These are phyloP conservation scores for Colletotrichum lentis DNA, from an alignment of 2,329 filamentous ascomycete species.

Conservation along the genomic window DNA sequence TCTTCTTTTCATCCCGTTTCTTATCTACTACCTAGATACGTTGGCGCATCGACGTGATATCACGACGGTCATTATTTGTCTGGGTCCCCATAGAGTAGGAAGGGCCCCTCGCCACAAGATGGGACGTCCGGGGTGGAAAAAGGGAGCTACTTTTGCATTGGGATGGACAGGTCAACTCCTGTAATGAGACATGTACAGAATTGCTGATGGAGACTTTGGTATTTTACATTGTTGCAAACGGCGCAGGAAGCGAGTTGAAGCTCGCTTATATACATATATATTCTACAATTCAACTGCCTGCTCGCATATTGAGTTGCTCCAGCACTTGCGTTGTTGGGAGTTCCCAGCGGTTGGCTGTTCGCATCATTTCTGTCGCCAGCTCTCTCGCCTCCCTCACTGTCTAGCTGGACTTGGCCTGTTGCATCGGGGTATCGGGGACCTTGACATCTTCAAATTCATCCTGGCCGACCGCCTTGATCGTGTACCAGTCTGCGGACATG, in stretches of 20 bases:
- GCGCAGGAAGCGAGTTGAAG: slow-evolving; percentile 19
- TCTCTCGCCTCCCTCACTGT: too few relatives aligned
- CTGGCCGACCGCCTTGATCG: slow-evolving; percentile 86
- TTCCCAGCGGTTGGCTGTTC: background rate
- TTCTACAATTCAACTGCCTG: slow-evolving; percentile 27
- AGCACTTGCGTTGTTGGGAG: background rate
- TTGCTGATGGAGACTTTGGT: slow-evolving; percentile 24
- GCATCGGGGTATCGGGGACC: slow-evolving; percentile 76
- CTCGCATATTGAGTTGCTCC: background rate
- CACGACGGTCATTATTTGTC: slow-evolving; percentile 1
- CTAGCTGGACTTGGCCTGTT: slow-evolving; percentile 52
- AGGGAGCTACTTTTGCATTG: slow-evolving; percentile 25
- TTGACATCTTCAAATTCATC: slow-evolving; percentile 97
- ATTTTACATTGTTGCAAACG: slow-evolving; percentile 26
- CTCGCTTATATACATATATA: slow-evolving; percentile 34
- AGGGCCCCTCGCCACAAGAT: slow-evolving; percentile 1
- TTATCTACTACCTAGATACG: slow-evolving; percentile 1
- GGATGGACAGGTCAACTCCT: slow-evolving; percentile 20
- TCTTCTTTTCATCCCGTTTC: background rate
- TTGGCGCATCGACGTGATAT: background rate
- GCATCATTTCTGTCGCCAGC: slow-evolving; percentile 7
- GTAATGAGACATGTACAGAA: slow-evolving; percentile 34
- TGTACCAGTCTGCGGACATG: slow-evolving; percentile 60
- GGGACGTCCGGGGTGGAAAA: slow-evolving; percentile 18
- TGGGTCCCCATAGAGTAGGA: slow-evolving; percentile 10